phyloP scores from a whole-genome alignment of 768 basidiomycete genomes.

The Mycena indigotica region DNA sequence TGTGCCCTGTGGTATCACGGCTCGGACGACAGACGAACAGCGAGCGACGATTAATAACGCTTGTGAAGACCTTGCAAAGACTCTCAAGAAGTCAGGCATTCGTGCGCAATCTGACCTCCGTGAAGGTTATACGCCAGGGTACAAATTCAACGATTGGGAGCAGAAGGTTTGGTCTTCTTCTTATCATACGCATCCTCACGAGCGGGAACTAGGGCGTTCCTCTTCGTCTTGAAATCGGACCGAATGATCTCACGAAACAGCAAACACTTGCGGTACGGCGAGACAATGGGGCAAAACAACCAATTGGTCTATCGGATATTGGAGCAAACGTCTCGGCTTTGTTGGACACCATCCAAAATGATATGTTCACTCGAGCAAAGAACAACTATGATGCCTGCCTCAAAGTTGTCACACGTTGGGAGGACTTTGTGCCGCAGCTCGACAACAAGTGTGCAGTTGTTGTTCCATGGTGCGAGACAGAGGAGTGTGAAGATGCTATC shows the following conservation, averaged over 20 bases:
- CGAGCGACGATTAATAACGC: slow-evolving; percentile 71
- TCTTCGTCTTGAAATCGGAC: slow-evolving; percentile 95
- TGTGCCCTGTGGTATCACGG: slow-evolving; percentile 94
- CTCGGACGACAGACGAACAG: slow-evolving; percentile 71
- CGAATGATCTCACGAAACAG: slow-evolving; percentile 81
- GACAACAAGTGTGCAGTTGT: slow-evolving; percentile 87
- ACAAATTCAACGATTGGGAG: slow-evolving; percentile 99
- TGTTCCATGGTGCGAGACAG: slow-evolving; percentile 95
- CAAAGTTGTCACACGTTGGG: slow-evolving; percentile 81
- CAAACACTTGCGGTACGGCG: slow-evolving; percentile 87
- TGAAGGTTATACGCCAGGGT: slow-evolving; percentile 97
- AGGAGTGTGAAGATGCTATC: slow-evolving; percentile 95
- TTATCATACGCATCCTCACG: slow-evolving; percentile 1
- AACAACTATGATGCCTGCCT: slow-evolving; percentile 70
- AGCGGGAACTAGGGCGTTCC: slow-evolving; percentile 91
- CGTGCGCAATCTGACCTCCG: slow-evolving; percentile 88
- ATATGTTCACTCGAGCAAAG: slow-evolving; percentile 84
- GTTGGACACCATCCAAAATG: slow-evolving; percentile 83
- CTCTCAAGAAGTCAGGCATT: slow-evolving; percentile 71
- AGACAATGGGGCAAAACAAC: slow-evolving; percentile 51
- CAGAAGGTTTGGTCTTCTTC: slow-evolving; percentile 66
- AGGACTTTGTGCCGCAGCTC: slow-evolving; percentile 87
- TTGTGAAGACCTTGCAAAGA: slow-evolving; percentile 76
- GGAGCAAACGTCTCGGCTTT: slow-evolving; percentile 57
- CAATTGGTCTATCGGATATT: slow-evolving; percentile 46